phyloP scores from a whole-genome alignment of 2,329 filamentous ascomycete species.

The Diplodia scrobiculata region DNA sequence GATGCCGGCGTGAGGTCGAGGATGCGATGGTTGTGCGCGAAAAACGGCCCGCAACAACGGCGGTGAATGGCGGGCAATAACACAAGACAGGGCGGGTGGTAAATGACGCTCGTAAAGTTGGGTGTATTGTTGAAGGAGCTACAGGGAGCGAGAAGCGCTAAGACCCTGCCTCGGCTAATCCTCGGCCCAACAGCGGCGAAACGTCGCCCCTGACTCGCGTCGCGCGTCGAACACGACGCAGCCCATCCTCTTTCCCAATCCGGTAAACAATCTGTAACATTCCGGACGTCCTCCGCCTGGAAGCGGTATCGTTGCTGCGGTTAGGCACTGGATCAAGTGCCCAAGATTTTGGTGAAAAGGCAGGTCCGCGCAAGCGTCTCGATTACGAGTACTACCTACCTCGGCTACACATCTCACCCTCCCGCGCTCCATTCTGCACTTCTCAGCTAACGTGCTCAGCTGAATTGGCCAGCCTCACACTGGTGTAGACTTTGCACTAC shows the following conservation, averaged over 20 bases:
- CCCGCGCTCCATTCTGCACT: too few species aligned
- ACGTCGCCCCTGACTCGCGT: not conserved
- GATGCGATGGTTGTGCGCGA: not conserved
- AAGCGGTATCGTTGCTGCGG: not conserved
- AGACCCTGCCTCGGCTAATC: too few species aligned
- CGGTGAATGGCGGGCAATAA: too few species aligned
- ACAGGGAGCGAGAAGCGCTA: too few species aligned
- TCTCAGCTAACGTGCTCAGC: too few species aligned
- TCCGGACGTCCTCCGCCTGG: not conserved
- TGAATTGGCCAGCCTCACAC: too few species aligned
- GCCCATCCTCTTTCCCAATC: conserved; percentile 5
- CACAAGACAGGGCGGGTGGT: too few species aligned
- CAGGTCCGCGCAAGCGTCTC: not conserved
- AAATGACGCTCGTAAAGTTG: too few species aligned
- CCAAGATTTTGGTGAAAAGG: not conserved
- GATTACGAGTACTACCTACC: too few species aligned
- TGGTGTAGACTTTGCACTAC: too few species aligned
- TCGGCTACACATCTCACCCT: too few species aligned
- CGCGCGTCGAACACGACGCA: not conserved
- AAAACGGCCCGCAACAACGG: not conserved
- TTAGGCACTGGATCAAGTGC: not conserved
- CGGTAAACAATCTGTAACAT: not conserved
- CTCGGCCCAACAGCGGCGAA: not conserved
- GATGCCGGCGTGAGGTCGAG: not conserved
- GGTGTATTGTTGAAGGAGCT: too few species aligned